Percentiles rank a stretch among this genome's conserved stretches.
These are phyloP conservation scores for Blastocystis sp. DNA, from an alignment of 352 stramenopile species.

Conservation along the genomic window DNA sequence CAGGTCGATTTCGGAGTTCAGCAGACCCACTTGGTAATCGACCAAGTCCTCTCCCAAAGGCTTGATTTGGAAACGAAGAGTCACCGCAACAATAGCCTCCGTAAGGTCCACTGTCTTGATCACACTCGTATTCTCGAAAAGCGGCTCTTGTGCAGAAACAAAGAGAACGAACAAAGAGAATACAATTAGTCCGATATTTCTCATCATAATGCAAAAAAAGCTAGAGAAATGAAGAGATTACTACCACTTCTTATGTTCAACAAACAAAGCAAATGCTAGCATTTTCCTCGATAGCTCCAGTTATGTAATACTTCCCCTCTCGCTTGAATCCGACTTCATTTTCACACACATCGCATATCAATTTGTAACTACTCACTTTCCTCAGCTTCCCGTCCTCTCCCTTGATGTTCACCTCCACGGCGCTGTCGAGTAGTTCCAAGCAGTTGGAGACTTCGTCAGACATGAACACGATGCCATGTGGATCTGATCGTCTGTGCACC, in stretches of 20 bases:
- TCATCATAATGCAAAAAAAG: not conserved
- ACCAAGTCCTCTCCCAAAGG: not conserved
- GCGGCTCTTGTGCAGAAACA: not conserved
- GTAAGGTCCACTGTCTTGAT: slow-evolving; percentile 51
- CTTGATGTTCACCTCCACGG: not conserved
- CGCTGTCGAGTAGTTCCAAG: not conserved
- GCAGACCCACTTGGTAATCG: slow-evolving; percentile 3
- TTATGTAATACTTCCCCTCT: not conserved
- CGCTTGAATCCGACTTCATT: slow-evolving; percentile 48
- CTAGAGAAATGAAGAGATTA: not conserved
- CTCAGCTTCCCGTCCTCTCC: not conserved
- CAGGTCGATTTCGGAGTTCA: not conserved
- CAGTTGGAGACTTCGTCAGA: slow-evolving; percentile 1
- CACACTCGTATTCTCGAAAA: slow-evolving; percentile 47
- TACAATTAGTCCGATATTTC: not conserved
- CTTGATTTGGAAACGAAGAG: not conserved
- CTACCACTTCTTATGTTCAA: not conserved
- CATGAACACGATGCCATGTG: not conserved
- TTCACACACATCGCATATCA: not conserved
- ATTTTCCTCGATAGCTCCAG: slow-evolving; percentile 42
- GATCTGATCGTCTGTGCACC: not conserved
- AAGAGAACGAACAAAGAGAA: not conserved
- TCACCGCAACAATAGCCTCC: not conserved
- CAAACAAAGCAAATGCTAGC: not conserved
- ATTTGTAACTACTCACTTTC: not conserved